Percentiles rank a stretch among this genome's conserved stretches.
Conservation (phyloP, 2,329 filamentous ascomycete species). For the Laburnicola sp. region DNA sequence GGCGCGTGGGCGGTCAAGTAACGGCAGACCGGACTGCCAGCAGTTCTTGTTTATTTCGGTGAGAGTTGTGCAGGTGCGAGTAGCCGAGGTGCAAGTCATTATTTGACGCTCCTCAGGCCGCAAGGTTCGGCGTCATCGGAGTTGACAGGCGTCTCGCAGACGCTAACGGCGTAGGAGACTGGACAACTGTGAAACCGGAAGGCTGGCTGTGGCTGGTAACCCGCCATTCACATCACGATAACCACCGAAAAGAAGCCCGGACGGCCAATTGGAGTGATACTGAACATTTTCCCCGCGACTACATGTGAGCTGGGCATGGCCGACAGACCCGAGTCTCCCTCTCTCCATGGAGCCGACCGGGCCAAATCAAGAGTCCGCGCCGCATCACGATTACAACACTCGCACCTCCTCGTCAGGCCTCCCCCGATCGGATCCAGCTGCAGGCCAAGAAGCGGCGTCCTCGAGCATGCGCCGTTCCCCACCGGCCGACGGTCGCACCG, state of each 20-base stretch:
- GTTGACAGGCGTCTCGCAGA: slow-evolving; percentile 24
- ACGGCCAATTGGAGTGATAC: slow-evolving; percentile 10
- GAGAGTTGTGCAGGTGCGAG: not conserved
- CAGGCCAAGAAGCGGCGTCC: slow-evolving; percentile 25
- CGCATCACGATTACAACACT: not conserved
- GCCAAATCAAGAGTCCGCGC: not conserved
- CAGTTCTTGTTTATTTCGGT: not conserved
- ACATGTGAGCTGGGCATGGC: not conserved
- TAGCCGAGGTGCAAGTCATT: not conserved
- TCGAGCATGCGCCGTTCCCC: slow-evolving; percentile 38
- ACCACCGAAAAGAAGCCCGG: not conserved
- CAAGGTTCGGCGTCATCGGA: slow-evolving; percentile 10
- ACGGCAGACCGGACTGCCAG: slow-evolving; percentile 3
- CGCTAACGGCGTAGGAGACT: slow-evolving; percentile 26
- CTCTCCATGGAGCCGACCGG: not conserved
- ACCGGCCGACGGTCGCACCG: slow-evolving; percentile 28
- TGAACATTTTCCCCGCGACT: not conserved
- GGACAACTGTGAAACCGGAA: slow-evolving; percentile 27
- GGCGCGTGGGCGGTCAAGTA: slow-evolving; percentile 11
- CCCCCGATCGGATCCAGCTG: slow-evolving; percentile 11
- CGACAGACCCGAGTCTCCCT: not conserved
- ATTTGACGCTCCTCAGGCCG: slow-evolving; percentile 4
- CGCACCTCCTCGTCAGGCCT: slow-evolving; percentile 1
- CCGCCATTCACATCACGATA: slow-evolving; percentile 37
- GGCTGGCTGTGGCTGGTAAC: slow-evolving; percentile 35